Base-by-base conservation (phyloP, 805 yeast species). In the Hanseniaspora occidentalis region DNA sequence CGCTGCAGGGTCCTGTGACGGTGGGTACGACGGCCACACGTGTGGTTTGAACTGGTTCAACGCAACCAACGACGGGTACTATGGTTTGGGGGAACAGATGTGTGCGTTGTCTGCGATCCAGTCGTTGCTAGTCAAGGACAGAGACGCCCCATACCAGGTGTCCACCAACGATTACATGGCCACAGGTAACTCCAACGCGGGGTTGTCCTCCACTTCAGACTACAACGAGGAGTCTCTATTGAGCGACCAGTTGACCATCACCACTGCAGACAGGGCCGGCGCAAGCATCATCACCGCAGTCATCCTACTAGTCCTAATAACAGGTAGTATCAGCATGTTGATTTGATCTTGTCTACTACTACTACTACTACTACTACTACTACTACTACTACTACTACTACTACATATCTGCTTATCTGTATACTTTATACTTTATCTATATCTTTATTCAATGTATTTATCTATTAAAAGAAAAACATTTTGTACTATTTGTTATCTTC, bases 271-370 rank as follows among this genome's bases (percentile, higher is more conserved):
- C 54, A 73, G 70, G 50, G 95, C 85, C 2, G 97, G 97, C 38
- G 96, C 96, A 1, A 94, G 94, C 37, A 65, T 88, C 18, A 58
- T 84, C 34, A 89, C 98, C 0, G 94, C 88, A 0, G 58, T 84
- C 5, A 77, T 81, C 1, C 57, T 84, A 47, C 73, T 74, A 2
- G 55, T 68, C 2, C 50, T 85, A 19, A 56, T 77, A 17, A 84
- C 78, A 27, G 76, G 86, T 19, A 70, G 82, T 24, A 65, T 77
- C 25, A 86, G 97, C 96, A 79, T 89, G 88, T 54, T 77, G 38
- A 56, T 74, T 40, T 75, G 58, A 36, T 34, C 3, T 17, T 33
- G 10, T 19, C 8, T 4, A 14, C n/a, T 14, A 23, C 25, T 23
- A n/a, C n/a, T n/a, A n/a, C n/a, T n/a, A n/a, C n/a, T n/a, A n/a